These are phyloP conservation scores for Chaetomium strumarium DNA, from an alignment of 2,329 filamentous ascomycete genomes.

Conservation along the genomic window DNA sequence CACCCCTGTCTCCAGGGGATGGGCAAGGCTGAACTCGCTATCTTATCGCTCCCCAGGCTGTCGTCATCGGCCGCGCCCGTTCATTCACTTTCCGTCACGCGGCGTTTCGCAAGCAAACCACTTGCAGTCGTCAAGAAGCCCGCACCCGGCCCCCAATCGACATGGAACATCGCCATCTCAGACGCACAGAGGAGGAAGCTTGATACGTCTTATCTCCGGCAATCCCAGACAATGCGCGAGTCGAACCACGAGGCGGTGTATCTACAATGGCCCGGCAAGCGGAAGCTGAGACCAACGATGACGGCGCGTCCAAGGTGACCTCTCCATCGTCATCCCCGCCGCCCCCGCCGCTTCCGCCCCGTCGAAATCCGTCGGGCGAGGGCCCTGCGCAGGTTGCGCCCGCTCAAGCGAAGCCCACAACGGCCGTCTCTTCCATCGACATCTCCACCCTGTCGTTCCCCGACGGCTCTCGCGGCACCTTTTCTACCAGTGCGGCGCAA, in stretches of 20 bases:
- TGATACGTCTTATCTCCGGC: neutral
- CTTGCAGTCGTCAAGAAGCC: neutral
- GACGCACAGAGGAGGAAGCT: neutral
- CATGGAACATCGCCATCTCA: neutral
- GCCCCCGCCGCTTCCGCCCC: conserved; percentile 27
- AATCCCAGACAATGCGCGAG: conserved; percentile 20
- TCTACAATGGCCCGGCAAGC: conserved; percentile 21
- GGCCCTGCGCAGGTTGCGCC: conserved; percentile 30
- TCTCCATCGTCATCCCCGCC: conserved; percentile 12
- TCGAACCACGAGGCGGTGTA: conserved; percentile 5
- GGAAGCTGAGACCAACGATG: conserved; percentile 12
- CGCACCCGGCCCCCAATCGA: too few relatives aligned
- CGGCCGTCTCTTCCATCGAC: conserved; percentile 75
- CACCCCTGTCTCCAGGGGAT: conserved; percentile 10
- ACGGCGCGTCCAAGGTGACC: conserved; percentile 18
- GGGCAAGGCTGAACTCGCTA: conserved; percentile 18
- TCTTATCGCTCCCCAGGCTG: conserved; percentile 16
- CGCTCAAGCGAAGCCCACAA: conserved; percentile 65
- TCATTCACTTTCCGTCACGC: neutral
- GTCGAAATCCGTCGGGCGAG: conserved; percentile 27
- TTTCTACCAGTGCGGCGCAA: conserved; percentile 38
- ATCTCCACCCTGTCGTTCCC: conserved; percentile 70
- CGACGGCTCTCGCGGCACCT: conserved; percentile 62
- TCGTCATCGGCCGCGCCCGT: conserved; percentile 13
- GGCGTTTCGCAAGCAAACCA: neutral